Evolutionary conservation across 2,329 filamentous ascomycete genomes (phyloP).

Genomic region (Endothia cerciana): DNA sequence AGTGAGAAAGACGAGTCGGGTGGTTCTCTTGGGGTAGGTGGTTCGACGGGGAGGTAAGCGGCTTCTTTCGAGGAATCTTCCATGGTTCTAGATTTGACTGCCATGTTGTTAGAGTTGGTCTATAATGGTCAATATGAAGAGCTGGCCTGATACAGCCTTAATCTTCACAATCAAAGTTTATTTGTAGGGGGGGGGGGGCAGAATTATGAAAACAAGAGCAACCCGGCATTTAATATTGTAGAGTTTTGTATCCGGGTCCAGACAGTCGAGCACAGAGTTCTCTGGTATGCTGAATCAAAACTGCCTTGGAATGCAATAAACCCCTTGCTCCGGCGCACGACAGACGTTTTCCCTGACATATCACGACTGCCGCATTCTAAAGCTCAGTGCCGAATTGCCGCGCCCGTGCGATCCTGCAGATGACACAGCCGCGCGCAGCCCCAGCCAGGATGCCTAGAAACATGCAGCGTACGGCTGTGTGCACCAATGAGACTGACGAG

Average conservation of each 20-base stretch:
- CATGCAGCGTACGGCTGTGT: background rate
- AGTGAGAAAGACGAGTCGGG: constrained; percentile 1
- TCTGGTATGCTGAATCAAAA: too few relatives aligned
- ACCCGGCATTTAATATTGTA: too few relatives aligned
- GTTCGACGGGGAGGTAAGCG: background rate
- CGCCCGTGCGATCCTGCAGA: background rate
- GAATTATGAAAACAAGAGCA: too few relatives aligned
- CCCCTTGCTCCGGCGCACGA: too few relatives aligned
- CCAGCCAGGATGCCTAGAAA: background rate
- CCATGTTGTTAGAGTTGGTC: background rate
- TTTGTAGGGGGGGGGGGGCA: too few relatives aligned
- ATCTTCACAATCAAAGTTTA: too few relatives aligned
- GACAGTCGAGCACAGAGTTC: too few relatives aligned
- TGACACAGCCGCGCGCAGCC: background rate
- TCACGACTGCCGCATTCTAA: background rate
- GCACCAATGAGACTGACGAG: background rate
- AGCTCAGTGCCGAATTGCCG: background rate
- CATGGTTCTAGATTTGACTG: background rate
- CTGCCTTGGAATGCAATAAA: too few relatives aligned
- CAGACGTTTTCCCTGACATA: background rate
- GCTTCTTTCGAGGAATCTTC: background rate
- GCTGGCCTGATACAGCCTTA: background rate
- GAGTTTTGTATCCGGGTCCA: too few relatives aligned
- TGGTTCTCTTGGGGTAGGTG: background rate
- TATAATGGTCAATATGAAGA: background rate